These are phyloP conservation scores for Spathaspora boniae DNA, from an alignment of 805 yeast genomes.

Conservation along the genomic window DNA sequence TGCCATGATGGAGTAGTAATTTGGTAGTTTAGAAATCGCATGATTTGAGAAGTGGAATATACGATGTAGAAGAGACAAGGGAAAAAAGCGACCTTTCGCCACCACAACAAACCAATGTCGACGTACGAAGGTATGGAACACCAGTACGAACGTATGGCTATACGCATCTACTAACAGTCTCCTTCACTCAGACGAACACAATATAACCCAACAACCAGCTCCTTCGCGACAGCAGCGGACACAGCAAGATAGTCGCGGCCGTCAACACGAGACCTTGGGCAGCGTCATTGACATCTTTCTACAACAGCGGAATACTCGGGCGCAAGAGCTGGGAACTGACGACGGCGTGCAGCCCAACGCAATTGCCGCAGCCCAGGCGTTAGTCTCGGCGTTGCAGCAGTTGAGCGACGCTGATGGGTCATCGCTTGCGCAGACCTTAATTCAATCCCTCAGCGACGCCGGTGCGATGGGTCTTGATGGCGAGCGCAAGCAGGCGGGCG, in stretches of 20 bases:
- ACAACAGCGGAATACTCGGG: constrained; percentile 11
- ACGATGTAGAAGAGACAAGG: neutral
- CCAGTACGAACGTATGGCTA: neutral
- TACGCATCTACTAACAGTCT: constrained; percentile 13
- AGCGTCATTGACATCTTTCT: constrained; percentile 35
- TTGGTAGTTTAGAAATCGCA: neutral
- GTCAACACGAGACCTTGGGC: constrained; percentile 30
- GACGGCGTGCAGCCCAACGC: constrained; percentile 4
- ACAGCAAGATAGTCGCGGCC: constrained; percentile 12
- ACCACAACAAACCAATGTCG: constrained; percentile 26
- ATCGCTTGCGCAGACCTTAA: constrained; percentile 15
- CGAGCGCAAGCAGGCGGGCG: constrained; percentile 38
- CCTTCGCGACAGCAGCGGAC: constrained; percentile 2
- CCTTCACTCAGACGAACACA: constrained; percentile 33
- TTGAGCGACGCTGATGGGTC: constrained; percentile 31
- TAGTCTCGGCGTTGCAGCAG: constrained; percentile 28
- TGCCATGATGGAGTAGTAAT: neutral
- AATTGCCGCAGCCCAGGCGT: constrained; percentile 17
- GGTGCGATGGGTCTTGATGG: too few relatives aligned
- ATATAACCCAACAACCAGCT: constrained; percentile 16
- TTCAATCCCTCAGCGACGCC: constrained; percentile 5
- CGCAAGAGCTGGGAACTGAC: constrained; percentile 1
- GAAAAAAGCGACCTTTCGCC: neutral
- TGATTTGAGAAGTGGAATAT: neutral
- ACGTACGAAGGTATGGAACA: constrained; percentile 40